Evolutionary conservation across 495 filamentous ascomycete genomes (phyloP).

Genomic region (Neurospora sp.): DNA sequence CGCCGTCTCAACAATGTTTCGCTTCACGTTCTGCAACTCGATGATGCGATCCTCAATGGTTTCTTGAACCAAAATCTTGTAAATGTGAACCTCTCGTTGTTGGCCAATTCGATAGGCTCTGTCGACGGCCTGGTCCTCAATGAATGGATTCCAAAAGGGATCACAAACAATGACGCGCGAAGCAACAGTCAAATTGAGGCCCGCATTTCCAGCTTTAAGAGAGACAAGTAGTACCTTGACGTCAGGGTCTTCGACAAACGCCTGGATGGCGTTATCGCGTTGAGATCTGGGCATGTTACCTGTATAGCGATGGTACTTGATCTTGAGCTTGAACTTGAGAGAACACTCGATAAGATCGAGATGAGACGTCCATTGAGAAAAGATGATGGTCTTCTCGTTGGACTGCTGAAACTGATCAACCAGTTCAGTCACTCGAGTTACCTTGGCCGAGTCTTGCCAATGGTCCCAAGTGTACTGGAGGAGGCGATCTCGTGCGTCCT

Average conservation of each 20-base stretch:
- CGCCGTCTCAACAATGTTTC: conserved; percentile 65
- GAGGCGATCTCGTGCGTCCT: conserved; percentile 47
- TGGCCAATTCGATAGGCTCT: conserved; percentile 90
- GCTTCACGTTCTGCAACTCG: conserved; percentile 75
- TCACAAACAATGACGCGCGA: conserved; percentile 86
- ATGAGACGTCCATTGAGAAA: conserved; percentile 84
- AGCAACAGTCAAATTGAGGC: conserved; percentile 80
- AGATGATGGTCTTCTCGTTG: conserved; percentile 79
- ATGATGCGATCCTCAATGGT: conserved; percentile 91
- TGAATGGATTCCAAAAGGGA: conserved; percentile 94
- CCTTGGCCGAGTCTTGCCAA: conserved; percentile 69
- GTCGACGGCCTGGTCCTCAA: conserved; percentile 91
- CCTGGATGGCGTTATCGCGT: conserved; percentile 60
- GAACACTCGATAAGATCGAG: conserved; percentile 92
- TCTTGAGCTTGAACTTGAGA: conserved; percentile 49
- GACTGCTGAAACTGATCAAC: conserved; percentile 33
- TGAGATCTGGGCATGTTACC: conserved; percentile 65
- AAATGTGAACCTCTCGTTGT: conserved; percentile 60
- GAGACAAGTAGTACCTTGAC: conserved; percentile 78
- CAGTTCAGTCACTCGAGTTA: conserved; percentile 64
- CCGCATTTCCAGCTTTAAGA: conserved; percentile 83
- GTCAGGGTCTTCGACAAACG: conserved; percentile 56
- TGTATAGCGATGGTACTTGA: conserved; percentile 67
- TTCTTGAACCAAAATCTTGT: conserved; percentile 63
- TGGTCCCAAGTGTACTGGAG: conserved; percentile 60